Evolutionary conservation across 1,284 basidiomycete species (phyloP).

Genomic region (Sphagnurus paluster): DNA sequence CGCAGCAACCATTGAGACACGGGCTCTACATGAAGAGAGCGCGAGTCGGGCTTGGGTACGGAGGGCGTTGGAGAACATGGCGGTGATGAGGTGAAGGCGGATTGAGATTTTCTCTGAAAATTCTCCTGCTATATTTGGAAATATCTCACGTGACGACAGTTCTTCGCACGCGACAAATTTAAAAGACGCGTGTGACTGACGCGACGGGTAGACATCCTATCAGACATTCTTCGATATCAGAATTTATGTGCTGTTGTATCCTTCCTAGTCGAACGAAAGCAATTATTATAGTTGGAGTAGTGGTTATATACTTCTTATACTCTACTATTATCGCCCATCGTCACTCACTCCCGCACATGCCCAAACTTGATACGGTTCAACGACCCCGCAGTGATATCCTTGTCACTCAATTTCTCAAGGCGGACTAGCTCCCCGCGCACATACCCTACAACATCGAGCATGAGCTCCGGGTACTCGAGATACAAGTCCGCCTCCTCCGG

Average conservation of each 20-base stretch:
- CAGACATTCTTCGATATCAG: too few relatives aligned
- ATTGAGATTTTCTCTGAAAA: constrained; percentile 13
- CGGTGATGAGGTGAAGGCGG: constrained; percentile 10
- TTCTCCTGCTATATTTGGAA: constrained; percentile 11
- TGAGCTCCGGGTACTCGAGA: constrained; percentile 73
- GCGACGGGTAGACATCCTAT: too few relatives aligned
- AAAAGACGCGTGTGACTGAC: constrained; percentile 1
- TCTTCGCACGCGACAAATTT: neutral
- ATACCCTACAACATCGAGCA: constrained; percentile 78
- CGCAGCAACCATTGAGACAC: constrained; percentile 5
- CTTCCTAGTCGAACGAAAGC: neutral
- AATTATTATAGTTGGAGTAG: constrained; percentile 1
- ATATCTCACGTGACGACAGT: constrained; percentile 5
- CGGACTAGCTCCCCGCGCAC: constrained; percentile 76
- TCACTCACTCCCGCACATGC: constrained; percentile 19
- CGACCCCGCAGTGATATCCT: constrained; percentile 53
- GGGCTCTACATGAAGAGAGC: constrained; percentile 20
- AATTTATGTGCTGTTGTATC: neutral
- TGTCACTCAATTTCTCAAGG: constrained; percentile 73
- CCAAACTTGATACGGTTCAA: constrained; percentile 38
- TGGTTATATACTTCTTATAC: too few relatives aligned
- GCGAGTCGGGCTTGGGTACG: constrained; percentile 32
- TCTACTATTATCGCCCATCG: constrained; percentile 1
- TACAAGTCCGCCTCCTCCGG: constrained; percentile 65
- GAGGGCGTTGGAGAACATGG: constrained; percentile 34